Evolutionary conservation across 2,329 filamentous ascomycete species (phyloP), one percentile per base, ranked within the genome.

Genomic region (Apiospora kogelbergensis): DNA sequence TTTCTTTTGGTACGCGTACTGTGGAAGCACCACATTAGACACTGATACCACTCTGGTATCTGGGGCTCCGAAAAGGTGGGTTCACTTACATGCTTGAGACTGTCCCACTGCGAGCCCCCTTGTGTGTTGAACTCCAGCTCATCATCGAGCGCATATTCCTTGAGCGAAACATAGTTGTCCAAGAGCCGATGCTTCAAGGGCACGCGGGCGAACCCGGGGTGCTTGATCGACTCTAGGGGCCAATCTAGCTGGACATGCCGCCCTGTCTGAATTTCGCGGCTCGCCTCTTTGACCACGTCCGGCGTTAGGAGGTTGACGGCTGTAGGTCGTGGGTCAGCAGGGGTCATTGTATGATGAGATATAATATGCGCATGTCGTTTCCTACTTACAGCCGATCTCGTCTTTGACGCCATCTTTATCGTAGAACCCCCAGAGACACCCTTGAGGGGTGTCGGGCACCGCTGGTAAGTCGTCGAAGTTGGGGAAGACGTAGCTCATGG

Each of bases 61-160:
- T 24, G 7, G n/a, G n/a, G 24, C 5, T 24, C 45, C 6, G 5
- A 30, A 26, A 53, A 6, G 22, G 13, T 15, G 24, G 3, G 15
- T 17, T 2, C 11, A 53, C 46, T 53, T 17, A 57, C 48, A 20
- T 57, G 48, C n/a, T 66, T 42, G 37, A 66, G 64, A 30, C 30
- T 72, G 73, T 0, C 75, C 74, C 72, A 74, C 42, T 66, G 64
- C 20, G 64, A 45, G 6, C 41, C 30, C 2, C 41, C 41, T 33
- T 66, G 64, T 1, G 64, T 45, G 26, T 66, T 76, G 44, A 73
- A 76, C 48, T 57, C 48, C 15, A 57, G 26, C 48, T 57, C 48
- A 15, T 57, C 48, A 26, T 57, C 48, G 26, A 57, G 48, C 15
- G 48, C 48, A 17, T 57, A 57, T 15, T 57, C 48, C 26, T 57